Evolutionary conservation across 2,329 filamentous ascomycete species (phyloP).

Genomic region (Monosporascus sp.): DNA sequence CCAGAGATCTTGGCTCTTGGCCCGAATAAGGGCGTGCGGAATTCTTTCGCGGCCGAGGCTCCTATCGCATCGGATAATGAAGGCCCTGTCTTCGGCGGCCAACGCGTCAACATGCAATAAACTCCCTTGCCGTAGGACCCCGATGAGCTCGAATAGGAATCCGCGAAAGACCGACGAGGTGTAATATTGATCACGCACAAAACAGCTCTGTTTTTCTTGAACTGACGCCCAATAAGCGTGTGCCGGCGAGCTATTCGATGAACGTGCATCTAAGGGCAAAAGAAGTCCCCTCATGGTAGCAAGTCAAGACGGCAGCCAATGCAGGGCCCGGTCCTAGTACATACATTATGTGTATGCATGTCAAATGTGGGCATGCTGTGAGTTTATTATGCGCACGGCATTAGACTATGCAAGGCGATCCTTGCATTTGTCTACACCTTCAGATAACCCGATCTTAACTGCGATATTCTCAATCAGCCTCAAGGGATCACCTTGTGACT

Average conservation of each 20-base stretch:
- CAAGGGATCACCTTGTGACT: too few species aligned
- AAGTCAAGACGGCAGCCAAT: slow-evolving; percentile 31
- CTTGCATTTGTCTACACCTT: background rate
- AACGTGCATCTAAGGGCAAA: background rate
- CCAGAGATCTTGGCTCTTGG: slow-evolving; percentile 7
- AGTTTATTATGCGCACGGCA: slow-evolving; percentile 12
- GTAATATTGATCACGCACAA: background rate
- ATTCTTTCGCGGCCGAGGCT: background rate
- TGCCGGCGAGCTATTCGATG: background rate
- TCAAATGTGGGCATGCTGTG: slow-evolving; percentile 20
- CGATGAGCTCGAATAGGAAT: background rate
- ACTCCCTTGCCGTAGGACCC: background rate
- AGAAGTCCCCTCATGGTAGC: background rate
- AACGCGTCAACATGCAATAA: slow-evolving; percentile 13
- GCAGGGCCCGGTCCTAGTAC: slow-evolving; percentile 25
- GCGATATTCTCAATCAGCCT: background rate
- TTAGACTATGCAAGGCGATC: background rate
- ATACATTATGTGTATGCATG: slow-evolving; percentile 13
- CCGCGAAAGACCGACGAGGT: too few species aligned
- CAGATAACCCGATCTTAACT: background rate
- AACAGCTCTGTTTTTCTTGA: background rate
- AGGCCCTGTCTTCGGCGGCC: background rate
- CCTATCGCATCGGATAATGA: background rate
- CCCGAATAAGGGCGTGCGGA: background rate
- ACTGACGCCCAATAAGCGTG: background rate